phyloP scores from a whole-genome alignment of 768 basidiomycete species.

The Boletellus sp. region DNA sequence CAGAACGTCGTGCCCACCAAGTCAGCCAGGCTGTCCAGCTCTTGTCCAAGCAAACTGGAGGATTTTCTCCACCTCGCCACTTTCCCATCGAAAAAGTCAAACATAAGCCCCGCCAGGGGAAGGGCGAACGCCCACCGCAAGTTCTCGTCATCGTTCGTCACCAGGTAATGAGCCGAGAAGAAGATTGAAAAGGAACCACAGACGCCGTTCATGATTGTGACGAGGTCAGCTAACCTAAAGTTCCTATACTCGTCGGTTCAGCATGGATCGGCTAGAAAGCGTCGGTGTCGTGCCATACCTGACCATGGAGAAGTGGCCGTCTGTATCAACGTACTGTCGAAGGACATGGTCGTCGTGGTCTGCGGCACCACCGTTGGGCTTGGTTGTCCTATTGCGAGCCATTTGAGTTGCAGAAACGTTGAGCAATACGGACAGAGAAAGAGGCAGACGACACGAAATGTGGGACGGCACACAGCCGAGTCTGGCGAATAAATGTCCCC shows the following conservation, averaged over 20 bases:
- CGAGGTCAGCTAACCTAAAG: slow-evolving; percentile 95
- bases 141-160: slow-evolving; percentile 72
- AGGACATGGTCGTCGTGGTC: slow-evolving; percentile 39
- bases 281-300: slow-evolving; percentile 49
- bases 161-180: slow-evolving; percentile 84
- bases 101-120: slow-evolving; percentile 92
- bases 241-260: slow-evolving; percentile 53
- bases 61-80: slow-evolving; percentile 97
- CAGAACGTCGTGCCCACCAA: slow-evolving; percentile 46
- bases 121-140: slow-evolving; percentile 84
- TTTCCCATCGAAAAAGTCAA: slow-evolving; percentile 97
- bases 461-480: slow-evolving; percentile 6
- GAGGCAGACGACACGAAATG: slow-evolving; percentile 32
- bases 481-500: slow-evolving; percentile 3
- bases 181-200: slow-evolving; percentile 96
- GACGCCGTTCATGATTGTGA: slow-evolving; percentile 98
- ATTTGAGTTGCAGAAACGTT: slow-evolving; percentile 13
- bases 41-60: slow-evolving; percentile 93
- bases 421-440: background rate
- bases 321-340: slow-evolving; percentile 81
- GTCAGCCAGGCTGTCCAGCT: slow-evolving; percentile 95
- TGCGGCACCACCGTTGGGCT: slow-evolving; percentile 16
- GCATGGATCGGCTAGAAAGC: slow-evolving; percentile 13
- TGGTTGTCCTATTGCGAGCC: slow-evolving; percentile 30
- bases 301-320: slow-evolving; percentile 97